Evolutionary conservation across 352 stramenopile species (phyloP), one percentile per base, ranked within the genome.

Genomic region (Phytophthora cryptogea): DNA sequence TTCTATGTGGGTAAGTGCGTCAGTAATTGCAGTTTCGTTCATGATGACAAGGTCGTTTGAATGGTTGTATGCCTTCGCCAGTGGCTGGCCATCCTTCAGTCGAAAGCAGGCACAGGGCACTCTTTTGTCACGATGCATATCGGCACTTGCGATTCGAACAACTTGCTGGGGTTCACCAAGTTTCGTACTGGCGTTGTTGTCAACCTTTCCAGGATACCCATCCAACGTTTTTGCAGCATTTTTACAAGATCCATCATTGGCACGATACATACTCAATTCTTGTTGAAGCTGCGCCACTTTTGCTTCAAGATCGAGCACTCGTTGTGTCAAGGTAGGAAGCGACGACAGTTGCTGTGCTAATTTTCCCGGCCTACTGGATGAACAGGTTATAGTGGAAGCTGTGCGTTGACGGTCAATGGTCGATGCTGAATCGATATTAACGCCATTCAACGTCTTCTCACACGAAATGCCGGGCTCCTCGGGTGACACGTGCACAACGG

Each of bases 1-100:
- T 26, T 37, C 39, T 8, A 51, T 32, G 14, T 51, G 39, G 14
- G 44, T 13, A n/a, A 5, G 13, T 6, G 44, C 26, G 27, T 51
- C 44, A 11, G 26, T 16, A 10, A 51, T 51, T 27, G 44, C 44
- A 36, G 44, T 51, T 26, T 51, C 44, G 16, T 51, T 51, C 44
- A 51, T 30, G 8, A 39, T 27, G 13, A 39, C 20, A 14, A 35
- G 14, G 11, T 50, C 23, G 43, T 50, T 33, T 20, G 16, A 20
- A 8, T 36, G 23, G 8, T 7, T 36, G 14, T 50, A 50, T 8
- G 23, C 26, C n/a, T 33, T 51, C 3, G 44, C 39, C 16, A 51
- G 26, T 14, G n/a, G 13, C 1, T 26, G 20, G 4, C 39, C 11
- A n/a, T 51, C 16, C 14, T 39, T 40, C 4, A 28, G 5, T 8